Evolutionary conservation across 768 basidiomycete genomes (phyloP).

Genomic region (Trichaptum fuscoviolaceum): DNA sequence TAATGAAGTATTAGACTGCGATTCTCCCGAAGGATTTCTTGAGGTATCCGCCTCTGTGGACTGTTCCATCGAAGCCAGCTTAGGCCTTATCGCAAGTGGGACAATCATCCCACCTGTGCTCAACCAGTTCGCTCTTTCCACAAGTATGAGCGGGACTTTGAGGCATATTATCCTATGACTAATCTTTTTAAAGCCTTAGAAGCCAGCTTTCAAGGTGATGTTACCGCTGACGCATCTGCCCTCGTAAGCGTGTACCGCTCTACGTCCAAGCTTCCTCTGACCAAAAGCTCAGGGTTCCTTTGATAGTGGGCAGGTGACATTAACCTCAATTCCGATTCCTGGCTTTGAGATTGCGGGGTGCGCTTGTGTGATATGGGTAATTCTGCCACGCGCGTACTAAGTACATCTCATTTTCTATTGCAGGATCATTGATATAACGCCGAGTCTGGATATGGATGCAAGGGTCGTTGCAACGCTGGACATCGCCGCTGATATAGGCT

Average conservation of each 20-base stretch:
- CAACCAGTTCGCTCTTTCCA: conserved; percentile 28
- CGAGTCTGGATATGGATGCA: conserved; percentile 13
- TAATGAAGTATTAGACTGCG: too few relatives aligned
- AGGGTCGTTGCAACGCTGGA: conserved; percentile 31
- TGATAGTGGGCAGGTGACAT: conserved; percentile 36
- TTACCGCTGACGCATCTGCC: conserved; percentile 34
- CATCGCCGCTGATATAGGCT: conserved; percentile 32
- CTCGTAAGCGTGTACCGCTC: conserved; percentile 24
- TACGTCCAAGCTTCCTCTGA: neutral
- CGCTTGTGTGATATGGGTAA: too few relatives aligned
- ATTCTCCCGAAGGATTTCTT: too few relatives aligned
- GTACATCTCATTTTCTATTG: neutral
- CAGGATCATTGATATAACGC: conserved; percentile 44
- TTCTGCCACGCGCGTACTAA: too few relatives aligned
- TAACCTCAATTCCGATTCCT: conserved; percentile 39
- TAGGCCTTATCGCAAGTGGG: conserved; percentile 29
- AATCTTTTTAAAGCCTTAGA: conserved; percentile 16
- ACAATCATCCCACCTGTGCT: conserved; percentile 41
- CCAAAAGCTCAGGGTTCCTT: conserved; percentile 26
- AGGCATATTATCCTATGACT: neutral
- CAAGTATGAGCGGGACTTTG: conserved; percentile 22
- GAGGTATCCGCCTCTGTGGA: too few relatives aligned
- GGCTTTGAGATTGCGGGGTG: conserved; percentile 46
- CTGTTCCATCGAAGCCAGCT: too few relatives aligned
- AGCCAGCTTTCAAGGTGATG: conserved; percentile 34